These are phyloP conservation scores for Achaetomiella virescens DNA, from an alignment of 495 filamentous ascomycete genomes.

Conservation along the genomic window DNA sequence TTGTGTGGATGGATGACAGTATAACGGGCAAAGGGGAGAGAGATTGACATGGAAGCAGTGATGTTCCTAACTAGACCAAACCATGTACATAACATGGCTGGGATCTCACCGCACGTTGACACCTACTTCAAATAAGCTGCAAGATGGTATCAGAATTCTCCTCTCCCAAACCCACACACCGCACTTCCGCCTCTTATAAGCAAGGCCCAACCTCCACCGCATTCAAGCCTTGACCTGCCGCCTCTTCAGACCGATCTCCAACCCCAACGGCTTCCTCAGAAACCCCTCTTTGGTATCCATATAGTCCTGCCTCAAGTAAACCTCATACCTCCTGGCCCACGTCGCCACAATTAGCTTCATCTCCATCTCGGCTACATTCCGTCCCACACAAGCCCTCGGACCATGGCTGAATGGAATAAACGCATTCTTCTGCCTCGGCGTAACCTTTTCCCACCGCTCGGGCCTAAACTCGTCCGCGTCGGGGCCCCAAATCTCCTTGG, in stretches of 20 bases:
- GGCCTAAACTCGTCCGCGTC: constrained; percentile 74
- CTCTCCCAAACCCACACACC: no score
- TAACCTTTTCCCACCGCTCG: constrained; percentile 65
- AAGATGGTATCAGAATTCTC: no score
- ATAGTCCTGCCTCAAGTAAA: constrained; percentile 60
- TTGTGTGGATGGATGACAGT: no score
- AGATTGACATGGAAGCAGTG: no score
- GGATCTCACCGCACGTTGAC: no score
- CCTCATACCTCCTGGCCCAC: constrained; percentile 70
- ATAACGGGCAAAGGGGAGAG: no score
- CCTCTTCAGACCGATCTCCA: constrained; percentile 59
- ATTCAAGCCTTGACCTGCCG: constrained; percentile 2
- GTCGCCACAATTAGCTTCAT: constrained; percentile 73
- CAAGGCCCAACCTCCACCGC: background rate
- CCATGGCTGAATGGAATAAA: constrained; percentile 85
- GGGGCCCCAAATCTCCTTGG: constrained; percentile 71
- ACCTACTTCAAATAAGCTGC: no score
- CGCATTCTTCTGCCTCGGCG: constrained; percentile 61
- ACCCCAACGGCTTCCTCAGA: constrained; percentile 75
- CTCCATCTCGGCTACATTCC: constrained; percentile 93
- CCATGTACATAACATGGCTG: no score
- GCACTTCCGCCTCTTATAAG: no score
- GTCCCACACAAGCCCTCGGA: constrained; percentile 73
- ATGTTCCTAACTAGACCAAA: no score
- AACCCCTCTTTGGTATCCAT: constrained; percentile 85